Evolutionary conservation across 345 rosid species (phyloP), one percentile per base, ranked within the genome.

Genomic region (Eucalyptus caleyi): DNA sequence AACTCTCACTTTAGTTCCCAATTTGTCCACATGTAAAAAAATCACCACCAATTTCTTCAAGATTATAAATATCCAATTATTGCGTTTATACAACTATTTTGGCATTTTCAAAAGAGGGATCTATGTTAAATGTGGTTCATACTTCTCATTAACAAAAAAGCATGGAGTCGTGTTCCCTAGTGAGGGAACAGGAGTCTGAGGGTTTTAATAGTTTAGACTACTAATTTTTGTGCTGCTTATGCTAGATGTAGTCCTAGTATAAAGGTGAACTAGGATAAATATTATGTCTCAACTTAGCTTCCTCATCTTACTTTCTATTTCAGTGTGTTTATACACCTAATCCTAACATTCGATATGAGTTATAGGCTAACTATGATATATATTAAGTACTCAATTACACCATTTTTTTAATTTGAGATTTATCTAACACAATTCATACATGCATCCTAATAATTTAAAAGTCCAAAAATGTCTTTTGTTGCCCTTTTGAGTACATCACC

Each of bases 21-120:
- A 56, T 56, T 10, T 56, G 30, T 26, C 13, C 62, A 56, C 13
- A 11, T 3, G 6, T 24, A 24, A 56, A 24, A 56, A 56, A 56
- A 10, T 24, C 30, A 6, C 62, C 30, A 56, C 30, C 62, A 24
- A 56, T 56, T 26, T 56, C 27, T 13, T 56, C 26, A 8, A 53
- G 5, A 53, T 53, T 21, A 53, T 21, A 21, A 53, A 53, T 8
- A 53, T 53, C 1, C 0, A 4, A 3, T 56, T 24, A 23, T 56
- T 24, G 30, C 14, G 3, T 56, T 56, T 56, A 56, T 56, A 23
- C 3, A 56, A 56, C 6, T 0, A 0, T 4, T 24, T 24, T 3
- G 13, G 6, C 30, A 56, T 56, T 56, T 56, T 24, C 13, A 56
- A 56, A 56, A 10, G 30, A 24, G 30, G 30, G 14, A 56, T 56